Base-by-base conservation (phyloP, 1,284 basidiomycete species). In the Malassezia vespertilionis region DNA sequence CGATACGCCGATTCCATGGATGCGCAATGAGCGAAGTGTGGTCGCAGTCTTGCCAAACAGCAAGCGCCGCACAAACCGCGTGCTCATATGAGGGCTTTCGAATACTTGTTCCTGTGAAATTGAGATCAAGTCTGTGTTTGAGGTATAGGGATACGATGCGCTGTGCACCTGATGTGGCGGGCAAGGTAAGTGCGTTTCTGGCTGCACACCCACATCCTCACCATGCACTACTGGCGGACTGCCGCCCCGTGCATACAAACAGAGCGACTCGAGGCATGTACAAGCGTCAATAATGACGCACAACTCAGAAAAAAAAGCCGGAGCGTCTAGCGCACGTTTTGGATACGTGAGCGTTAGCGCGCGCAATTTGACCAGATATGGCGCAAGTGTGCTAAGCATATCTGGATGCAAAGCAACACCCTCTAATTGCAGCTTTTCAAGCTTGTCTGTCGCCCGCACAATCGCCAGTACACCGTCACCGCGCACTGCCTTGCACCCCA, bases 401-500 rank as follows among this genome's bases (percentile, higher is more conserved):
- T 21, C 37, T 10, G 35, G 39, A 8, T 5, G 37, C 9, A 60
- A 17, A 2, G 33, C 36, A 37, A 69, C 48, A 3, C 60, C 56
- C 41, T 69, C 65, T 33, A 69, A 50, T 2, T 60, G 55, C 10
- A 69, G 55, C 14, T 61, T 55, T 5, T 40, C 47, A 5, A 69
- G 36, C 5, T 47, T 46, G 20, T 5, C 40, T 37, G 24, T 30
- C 30, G 9, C 33, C 32, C 50, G 47, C 2, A 64, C 52, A 14
- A 68, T 38, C 2, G 58, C 36, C 15, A 49, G 36, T 12, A 69
- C 49, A 4, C 62, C 65, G 3, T 40, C 23, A 11, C 54, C 58
- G 1, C 55, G 61, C 23, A 69, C 58, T 9, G 50, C 49, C 38
- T 62, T 57, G 49, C 60, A 64, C 8, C 65, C 65, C 5, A 57